Conservation (phyloP, 495 filamentous ascomycete species). For the Annulohypoxylon stygium region DNA sequence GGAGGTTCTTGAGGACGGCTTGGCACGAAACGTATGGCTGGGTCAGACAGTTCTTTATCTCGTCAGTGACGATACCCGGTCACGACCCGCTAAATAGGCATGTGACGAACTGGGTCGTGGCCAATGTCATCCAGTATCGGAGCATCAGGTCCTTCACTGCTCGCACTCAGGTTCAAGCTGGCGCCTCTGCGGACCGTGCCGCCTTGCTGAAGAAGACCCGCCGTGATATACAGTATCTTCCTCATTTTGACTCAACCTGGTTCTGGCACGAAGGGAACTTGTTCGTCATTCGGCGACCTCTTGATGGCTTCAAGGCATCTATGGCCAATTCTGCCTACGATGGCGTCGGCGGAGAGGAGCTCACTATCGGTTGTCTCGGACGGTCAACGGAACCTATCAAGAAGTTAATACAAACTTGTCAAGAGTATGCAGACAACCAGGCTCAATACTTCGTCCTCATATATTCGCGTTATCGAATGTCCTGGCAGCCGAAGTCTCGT, state of each 20-base stretch:
- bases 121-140: conserved; percentile 54
- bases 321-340: conserved; percentile 53
- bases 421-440: conserved; percentile 62
- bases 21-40: conserved; percentile 56
- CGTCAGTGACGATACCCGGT: conserved; percentile 57
- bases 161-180: conserved; percentile 52
- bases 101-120: conserved; percentile 59
- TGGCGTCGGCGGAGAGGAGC: conserved; percentile 57
- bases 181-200: conserved; percentile 52
- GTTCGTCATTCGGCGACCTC: conserved; percentile 57
- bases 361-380: conserved; percentile 62
- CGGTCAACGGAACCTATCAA: conserved; percentile 62
- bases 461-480: conserved; percentile 52
- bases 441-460: conserved; percentile 61
- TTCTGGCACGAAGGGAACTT: conserved; percentile 58
- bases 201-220: conserved; percentile 59
- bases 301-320: conserved; percentile 58
- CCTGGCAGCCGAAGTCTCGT: conserved; percentile 60
- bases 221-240: conserved; percentile 59
- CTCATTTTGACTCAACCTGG: conserved; percentile 60
- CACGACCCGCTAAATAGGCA: conserved; percentile 59
- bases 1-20: conserved; percentile 46
- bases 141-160: conserved; percentile 58
- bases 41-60: conserved; percentile 58
- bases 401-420: conserved; percentile 56